Evolutionary conservation across 148 eudicot genomes (phyloP).

Genomic region (Vaccinium corymbosum): DNA sequence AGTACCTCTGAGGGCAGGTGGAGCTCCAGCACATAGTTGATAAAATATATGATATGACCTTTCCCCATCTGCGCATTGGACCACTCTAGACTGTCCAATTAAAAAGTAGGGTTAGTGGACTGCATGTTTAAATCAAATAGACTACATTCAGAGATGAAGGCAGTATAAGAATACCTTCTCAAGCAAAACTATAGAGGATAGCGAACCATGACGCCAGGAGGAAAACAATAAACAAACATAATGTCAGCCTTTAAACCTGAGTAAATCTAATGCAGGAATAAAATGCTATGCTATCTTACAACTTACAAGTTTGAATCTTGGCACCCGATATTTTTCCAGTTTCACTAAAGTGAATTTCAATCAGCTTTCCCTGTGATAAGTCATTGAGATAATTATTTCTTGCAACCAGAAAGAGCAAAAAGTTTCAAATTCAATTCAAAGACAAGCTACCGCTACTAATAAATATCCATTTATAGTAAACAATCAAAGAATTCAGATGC

Average conservation of each 20-base stretch:
- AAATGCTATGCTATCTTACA: conserved; percentile 50
- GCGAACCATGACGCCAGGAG: conserved; percentile 20
- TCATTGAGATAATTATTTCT: conserved; percentile 14
- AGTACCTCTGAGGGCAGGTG: conserved; percentile 70
- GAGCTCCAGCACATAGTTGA: conserved; percentile 98
- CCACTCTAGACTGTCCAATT: conserved; percentile 86
- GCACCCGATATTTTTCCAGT: conserved; percentile 98
- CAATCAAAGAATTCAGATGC: neutral
- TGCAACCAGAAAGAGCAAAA: conserved; percentile 10
- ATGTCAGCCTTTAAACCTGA: conserved; percentile 15
- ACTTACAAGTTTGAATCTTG: conserved; percentile 95
- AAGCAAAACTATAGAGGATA: conserved; percentile 65
- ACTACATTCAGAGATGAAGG: conserved; percentile 16
- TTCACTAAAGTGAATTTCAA: conserved; percentile 96
- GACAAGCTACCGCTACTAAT: neutral
- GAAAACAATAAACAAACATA: conserved; percentile 1
- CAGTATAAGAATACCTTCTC: conserved; percentile 65
- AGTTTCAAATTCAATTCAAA: conserved; percentile 5
- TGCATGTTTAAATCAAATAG: conserved; percentile 12
- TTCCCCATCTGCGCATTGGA: conserved; percentile 92
- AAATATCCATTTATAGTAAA: neutral
- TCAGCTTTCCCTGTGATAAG: conserved; percentile 82
- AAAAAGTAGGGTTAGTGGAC: conserved; percentile 28
- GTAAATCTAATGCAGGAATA: conserved; percentile 10
- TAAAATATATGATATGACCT: conserved; percentile 97